Evolutionary conservation across 768 basidiomycete genomes (phyloP).

Genomic region (Hygrocybe punicea): DNA sequence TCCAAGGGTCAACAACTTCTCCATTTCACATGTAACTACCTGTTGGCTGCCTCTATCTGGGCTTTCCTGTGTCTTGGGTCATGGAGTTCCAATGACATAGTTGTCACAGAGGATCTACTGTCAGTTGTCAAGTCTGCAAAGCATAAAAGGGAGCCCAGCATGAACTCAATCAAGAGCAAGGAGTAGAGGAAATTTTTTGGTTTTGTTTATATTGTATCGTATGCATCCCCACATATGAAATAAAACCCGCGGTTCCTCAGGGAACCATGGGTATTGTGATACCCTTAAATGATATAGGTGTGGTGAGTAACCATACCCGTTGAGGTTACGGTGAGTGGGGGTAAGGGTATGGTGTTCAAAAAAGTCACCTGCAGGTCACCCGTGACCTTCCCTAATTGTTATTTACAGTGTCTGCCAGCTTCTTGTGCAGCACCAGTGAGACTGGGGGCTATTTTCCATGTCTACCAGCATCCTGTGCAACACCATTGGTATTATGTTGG

Average conservation of each 20-base stretch:
- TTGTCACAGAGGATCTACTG: constrained; percentile 9
- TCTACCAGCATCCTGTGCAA: too few relatives aligned
- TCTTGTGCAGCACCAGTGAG: too few relatives aligned
- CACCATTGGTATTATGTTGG: too few relatives aligned
- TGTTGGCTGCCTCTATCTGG: constrained; percentile 13
- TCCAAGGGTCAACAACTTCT: constrained; percentile 18
- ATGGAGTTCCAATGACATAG: constrained; percentile 13
- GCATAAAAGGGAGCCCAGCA: background rate
- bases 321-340: background rate
- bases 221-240: too few relatives aligned
- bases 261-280: background rate
- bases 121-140: constrained; percentile 2
- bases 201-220: background rate
- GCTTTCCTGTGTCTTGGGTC: constrained; percentile 6
- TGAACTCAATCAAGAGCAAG: background rate
- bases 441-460: too few relatives aligned
- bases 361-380: background rate
- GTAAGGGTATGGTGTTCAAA: background rate
- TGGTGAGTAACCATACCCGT: background rate
- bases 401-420: too few relatives aligned
- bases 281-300: background rate
- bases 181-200: background rate
- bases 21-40: constrained; percentile 16
- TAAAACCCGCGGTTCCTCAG: background rate
- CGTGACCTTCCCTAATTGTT: background rate